A percentile compares a stretch with the other conserved stretches of the same genome.
These are phyloP conservation scores for Tuber brumale DNA, from an alignment of 495 filamentous ascomycete species.

Conservation along the genomic window DNA sequence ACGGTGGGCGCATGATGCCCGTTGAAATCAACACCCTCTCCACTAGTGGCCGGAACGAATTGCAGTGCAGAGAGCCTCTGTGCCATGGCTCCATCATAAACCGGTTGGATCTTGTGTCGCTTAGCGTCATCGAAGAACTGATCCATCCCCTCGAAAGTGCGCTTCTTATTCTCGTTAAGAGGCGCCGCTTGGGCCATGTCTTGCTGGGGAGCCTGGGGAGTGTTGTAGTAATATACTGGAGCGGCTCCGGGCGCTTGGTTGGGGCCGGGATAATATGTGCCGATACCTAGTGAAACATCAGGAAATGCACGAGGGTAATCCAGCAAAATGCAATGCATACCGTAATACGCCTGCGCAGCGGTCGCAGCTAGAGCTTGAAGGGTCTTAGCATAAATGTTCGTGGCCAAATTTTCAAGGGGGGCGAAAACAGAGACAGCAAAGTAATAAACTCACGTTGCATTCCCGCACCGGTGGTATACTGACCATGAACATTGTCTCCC, in stretches of 20 bases:
- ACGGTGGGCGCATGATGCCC: conserved; percentile 32
- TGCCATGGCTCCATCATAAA: conserved; percentile 46
- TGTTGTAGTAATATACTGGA: conserved; percentile 35
- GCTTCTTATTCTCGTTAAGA: conserved; percentile 62
- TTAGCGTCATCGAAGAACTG: conserved; percentile 91
- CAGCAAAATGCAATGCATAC: conserved; percentile 32
- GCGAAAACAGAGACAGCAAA: background rate
- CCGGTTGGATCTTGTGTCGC: conserved; percentile 77
- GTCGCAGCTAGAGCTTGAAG: conserved; percentile 38
- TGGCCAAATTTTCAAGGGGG: background rate
- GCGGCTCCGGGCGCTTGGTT: conserved; percentile 23
- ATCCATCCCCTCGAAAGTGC: conserved; percentile 77
- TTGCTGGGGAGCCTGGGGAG: conserved; percentile 33
- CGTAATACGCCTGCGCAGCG: conserved; percentile 42
- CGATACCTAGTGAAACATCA: conserved; percentile 39
- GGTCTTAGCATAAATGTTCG: conserved; percentile 18
- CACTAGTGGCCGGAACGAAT: conserved; percentile 38
- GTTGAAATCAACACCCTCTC: conserved; percentile 38
- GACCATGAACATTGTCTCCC: conserved; percentile 42
- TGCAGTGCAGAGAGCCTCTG: conserved; percentile 40
- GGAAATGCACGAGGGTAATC: conserved; percentile 29
- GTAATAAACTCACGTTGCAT: conserved; percentile 39
- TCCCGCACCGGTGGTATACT: conserved; percentile 38
- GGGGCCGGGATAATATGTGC: conserved; percentile 36
- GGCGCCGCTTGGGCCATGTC: conserved; percentile 38